A percentile compares a stretch with the other conserved stretches of the same genome.
phyloP scores from a whole-genome alignment of 805 yeast genomes.

The Grigorovia yakushimaensis region DNA sequence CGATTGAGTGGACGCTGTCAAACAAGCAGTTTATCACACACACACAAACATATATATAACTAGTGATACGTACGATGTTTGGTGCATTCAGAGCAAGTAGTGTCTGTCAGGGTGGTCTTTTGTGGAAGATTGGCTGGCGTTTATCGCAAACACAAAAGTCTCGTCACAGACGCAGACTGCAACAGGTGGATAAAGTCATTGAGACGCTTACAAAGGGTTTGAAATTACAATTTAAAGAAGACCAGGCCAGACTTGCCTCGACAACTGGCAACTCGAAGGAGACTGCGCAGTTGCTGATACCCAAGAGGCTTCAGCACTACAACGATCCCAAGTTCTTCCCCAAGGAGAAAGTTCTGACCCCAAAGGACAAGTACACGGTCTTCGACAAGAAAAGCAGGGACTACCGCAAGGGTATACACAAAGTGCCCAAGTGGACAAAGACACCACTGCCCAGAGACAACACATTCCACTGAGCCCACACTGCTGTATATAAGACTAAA shows the following conservation, averaged over 20 bases:
- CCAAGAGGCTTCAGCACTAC: conserved; percentile 21
- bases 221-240: conserved; percentile 15
- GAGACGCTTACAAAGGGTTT: conserved; percentile 31
- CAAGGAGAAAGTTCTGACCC: conserved; percentile 67
- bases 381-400: conserved; percentile 64
- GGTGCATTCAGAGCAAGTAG: conserved; percentile 25
- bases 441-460: conserved; percentile 74
- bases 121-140: conserved; percentile 65
- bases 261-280: too few relatives aligned
- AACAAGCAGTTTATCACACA: too few relatives aligned
- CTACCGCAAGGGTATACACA: conserved; percentile 82
- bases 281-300: conserved; percentile 12
- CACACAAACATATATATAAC: too few relatives aligned
- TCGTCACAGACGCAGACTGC: conserved; percentile 77
- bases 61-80: conserved; percentile 21
- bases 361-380: conserved; percentile 80
- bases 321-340: conserved; percentile 46
- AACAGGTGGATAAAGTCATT: conserved; percentile 69
- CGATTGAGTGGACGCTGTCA: too few relatives aligned
- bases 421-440: conserved; percentile 89
- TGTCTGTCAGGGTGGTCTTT: conserved; percentile 23
- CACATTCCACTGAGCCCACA: conserved; percentile 39
- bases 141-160: conserved; percentile 72
- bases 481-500: not conserved
- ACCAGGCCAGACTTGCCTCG: conserved; percentile 9